These are phyloP conservation scores for Onygena corvina DNA, from an alignment of 2,329 filamentous ascomycete species.

Conservation along the genomic window DNA sequence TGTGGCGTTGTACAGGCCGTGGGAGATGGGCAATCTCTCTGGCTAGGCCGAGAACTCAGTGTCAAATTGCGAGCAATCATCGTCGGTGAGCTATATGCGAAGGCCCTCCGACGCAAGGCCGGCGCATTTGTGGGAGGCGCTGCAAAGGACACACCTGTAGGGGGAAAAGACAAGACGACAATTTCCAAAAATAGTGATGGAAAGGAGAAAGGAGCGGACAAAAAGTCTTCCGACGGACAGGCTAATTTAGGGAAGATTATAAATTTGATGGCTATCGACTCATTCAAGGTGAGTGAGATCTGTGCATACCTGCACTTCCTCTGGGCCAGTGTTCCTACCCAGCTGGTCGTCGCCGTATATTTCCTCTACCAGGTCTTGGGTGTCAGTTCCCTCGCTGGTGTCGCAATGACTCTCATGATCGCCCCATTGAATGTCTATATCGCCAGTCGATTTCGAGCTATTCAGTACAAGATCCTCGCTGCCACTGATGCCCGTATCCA, in stretches of 20 bases:
- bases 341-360: conserved; percentile 66
- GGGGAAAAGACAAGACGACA: conserved; percentile 24
- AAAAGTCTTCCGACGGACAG: conserved; percentile 48
- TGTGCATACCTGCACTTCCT: conserved; percentile 92
- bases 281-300: conserved; percentile 93
- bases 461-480: conserved; percentile 81
- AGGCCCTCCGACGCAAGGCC: conserved; percentile 82
- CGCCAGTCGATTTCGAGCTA: conserved; percentile 68
- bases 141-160: neutral
- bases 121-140: conserved; percentile 64
- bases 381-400: conserved; percentile 83
- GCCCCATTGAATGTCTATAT: conserved; percentile 84
- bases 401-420: conserved; percentile 77
- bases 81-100: conserved; percentile 93
- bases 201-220: conserved; percentile 18
- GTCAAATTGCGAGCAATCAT: conserved; percentile 88
- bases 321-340: conserved; percentile 81
- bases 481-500: conserved; percentile 94
- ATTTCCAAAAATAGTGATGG: conserved; percentile 18
- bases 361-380: conserved; percentile 86
- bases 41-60: conserved; percentile 88
- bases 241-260: conserved; percentile 97
- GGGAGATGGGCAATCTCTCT: conserved; percentile 74
- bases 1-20: conserved; percentile 72
- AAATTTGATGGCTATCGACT: conserved; percentile 98